A percentile compares a stretch with the other conserved stretches of the same genome.
Evolutionary conservation across 1,284 basidiomycete species (phyloP).

Genomic region (Ganoderma multipileum): DNA sequence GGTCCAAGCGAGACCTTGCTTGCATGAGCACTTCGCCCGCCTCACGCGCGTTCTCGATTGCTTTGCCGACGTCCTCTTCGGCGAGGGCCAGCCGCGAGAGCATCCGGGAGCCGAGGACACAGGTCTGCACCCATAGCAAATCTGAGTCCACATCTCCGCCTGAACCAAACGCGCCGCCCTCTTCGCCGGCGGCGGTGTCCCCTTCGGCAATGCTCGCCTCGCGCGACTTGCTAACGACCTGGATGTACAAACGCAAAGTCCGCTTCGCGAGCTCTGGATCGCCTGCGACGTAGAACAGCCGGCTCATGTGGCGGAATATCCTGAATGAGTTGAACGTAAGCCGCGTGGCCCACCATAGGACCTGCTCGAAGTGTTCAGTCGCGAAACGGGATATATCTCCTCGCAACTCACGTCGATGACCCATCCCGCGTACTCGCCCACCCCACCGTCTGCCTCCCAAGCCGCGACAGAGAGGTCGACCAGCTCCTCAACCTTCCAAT

Average conservation of each 20-base stretch:
- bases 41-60: conserved; percentile 57
- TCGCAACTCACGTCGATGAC: conserved; percentile 68
- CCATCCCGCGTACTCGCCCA: conserved; percentile 70
- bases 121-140: conserved; percentile 70
- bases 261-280: conserved; percentile 75
- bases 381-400: not conserved
- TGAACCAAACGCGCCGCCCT: conserved; percentile 37
- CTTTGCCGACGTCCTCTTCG: conserved; percentile 48
- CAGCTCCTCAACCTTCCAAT: conserved; percentile 83
- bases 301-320: conserved; percentile 83
- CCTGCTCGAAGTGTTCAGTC: conserved; percentile 45
- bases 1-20: conserved; percentile 58
- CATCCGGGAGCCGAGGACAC: conserved; percentile 80
- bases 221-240: conserved; percentile 81
- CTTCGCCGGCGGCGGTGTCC: conserved; percentile 32
- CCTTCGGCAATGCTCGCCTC: conserved; percentile 53
- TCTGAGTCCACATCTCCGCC: conserved; percentile 63
- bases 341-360: conserved; percentile 91
- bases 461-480: conserved; percentile 82
- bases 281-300: conserved; percentile 70
- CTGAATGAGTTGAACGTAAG: conserved; percentile 91
- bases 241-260: conserved; percentile 83
- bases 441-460: conserved; percentile 77
- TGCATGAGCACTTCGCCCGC: conserved; percentile 63
- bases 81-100: conserved; percentile 60